A percentile compares a stretch with the other conserved stretches of the same genome.
Evolutionary conservation across 2,329 filamentous ascomycete species (phyloP).

Genomic region (Fusarium annulatum): DNA sequence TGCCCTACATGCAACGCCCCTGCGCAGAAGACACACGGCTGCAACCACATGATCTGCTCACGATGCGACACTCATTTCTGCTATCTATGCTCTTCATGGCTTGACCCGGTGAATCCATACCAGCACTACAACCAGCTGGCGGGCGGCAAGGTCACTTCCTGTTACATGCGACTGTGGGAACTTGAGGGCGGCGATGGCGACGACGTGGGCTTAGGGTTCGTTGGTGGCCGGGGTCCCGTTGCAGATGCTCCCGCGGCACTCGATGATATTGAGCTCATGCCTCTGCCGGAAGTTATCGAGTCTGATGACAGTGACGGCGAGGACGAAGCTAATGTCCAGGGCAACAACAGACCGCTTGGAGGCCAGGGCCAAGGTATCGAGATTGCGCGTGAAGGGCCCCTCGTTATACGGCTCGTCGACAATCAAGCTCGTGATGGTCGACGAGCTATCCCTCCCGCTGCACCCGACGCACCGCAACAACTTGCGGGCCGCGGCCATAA

Average conservation of each 20-base stretch:
- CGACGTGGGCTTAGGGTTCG: conserved; percentile 60
- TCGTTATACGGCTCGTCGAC: conserved; percentile 65
- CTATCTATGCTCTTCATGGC: conserved; percentile 91
- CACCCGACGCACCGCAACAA: conserved; percentile 46
- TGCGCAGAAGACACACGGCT: conserved; percentile 90
- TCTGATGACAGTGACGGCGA: conserved; percentile 49
- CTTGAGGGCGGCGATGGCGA: conserved; percentile 81
- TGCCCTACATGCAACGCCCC: conserved; percentile 90
- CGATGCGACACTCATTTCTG: conserved; percentile 94
- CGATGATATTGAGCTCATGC: conserved; percentile 35
- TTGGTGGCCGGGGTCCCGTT: conserved; percentile 50
- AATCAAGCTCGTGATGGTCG: conserved; percentile 48
- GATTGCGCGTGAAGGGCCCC: conserved; percentile 66
- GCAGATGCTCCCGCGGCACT: conserved; percentile 23
- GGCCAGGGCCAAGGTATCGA: conserved; percentile 50
- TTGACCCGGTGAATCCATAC: conserved; percentile 85
- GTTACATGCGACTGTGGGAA: conserved; percentile 91
- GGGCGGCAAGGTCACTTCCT: conserved; percentile 66
- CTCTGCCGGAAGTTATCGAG: conserved; percentile 47
- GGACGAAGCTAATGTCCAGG: conserved; percentile 43
- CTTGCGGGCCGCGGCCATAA: conserved; percentile 44
- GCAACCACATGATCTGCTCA: conserved; percentile 96
- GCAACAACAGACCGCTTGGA: conserved; percentile 41
- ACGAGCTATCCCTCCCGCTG: conserved; percentile 45
- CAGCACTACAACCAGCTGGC: conserved; percentile 82